Base-by-base conservation (phyloP, 352 stramenopile species). In the Phytophthora sansomeana region DNA sequence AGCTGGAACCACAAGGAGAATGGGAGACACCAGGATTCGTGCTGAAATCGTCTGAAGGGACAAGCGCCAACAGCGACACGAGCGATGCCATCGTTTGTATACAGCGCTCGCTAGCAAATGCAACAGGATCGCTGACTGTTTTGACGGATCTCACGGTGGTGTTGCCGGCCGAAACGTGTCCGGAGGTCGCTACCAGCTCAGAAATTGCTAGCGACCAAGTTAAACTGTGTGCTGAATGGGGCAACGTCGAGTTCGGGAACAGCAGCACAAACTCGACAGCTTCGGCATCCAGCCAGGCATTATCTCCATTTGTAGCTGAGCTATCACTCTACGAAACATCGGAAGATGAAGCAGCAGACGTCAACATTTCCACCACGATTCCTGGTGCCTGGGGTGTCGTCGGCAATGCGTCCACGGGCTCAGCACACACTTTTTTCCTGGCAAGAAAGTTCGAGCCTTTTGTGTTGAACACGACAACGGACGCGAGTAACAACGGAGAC, bases 41-140 rank as follows among this genome's bases (percentile, higher is more conserved):
- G 28, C 51, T 70, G 14, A 79, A 68, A 39, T 73, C 55, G 14
- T 55, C 52, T 33, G 69, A 69, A 24, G 33, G 42, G 24, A 30
- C 46, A 9, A 43, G 21, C 13, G 47, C 11, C 16, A 74, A 58
- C 21, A 72, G 55, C 39, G 35, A 66, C 38, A 53, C 58, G 1
- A 76, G 48, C 32, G 53, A 70, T 19, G 41, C 70, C 11, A 28
- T 81, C 21, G 49, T 85, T 19, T 85, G 77, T 39, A 16, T 65
- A 9, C 57, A 72, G 43, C 66, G 49, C 41, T 61, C 60, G 35
- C 42, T 49, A 32, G 43, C 47, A 19, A 56, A 67, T 48, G 52
- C 58, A 35, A 69, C 64, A 21, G 54, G 46, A 39, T 46, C 55
- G 5, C 44, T 64, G 7, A 52, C 67, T 2, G 62, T 68, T 28